Evolutionary conservation across 306 rosid genomes (phyloP).

Genomic region (Luffa aegyptiaca): DNA sequence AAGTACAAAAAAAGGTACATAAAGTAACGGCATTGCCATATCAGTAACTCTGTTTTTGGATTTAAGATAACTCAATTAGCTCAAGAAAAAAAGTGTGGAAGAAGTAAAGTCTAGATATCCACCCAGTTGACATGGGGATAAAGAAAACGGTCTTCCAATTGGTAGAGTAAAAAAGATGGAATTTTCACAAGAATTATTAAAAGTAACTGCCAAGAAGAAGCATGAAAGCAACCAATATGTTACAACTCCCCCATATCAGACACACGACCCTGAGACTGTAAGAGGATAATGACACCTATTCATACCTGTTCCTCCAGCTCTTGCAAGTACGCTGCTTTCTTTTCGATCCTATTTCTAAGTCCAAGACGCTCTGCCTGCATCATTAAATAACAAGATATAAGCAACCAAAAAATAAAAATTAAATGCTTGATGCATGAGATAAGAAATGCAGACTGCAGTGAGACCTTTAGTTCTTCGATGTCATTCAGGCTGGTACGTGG

Average conservation of each 20-base stretch:
- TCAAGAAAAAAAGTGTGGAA: not conserved
- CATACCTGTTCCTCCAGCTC: slow-evolving; percentile 93
- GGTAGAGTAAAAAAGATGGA: not conserved
- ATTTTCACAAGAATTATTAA: not conserved
- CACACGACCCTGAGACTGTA: not conserved
- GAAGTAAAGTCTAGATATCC: not conserved
- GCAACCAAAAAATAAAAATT: not conserved
- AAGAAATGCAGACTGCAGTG: slow-evolving; percentile 12
- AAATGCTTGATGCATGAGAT: slow-evolving; percentile 1
- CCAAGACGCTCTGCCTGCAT: slow-evolving; percentile 70
- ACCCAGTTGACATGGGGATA: not conserved
- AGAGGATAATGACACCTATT: not conserved
- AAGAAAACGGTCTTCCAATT: not conserved
- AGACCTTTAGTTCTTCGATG: slow-evolving; percentile 87
- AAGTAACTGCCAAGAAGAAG: not conserved
- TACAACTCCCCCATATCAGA: not conserved
- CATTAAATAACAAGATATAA: slow-evolving; percentile 19
- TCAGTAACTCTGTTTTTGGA: not conserved
- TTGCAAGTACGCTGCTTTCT: slow-evolving; percentile 85
- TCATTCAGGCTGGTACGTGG: slow-evolving; percentile 83
- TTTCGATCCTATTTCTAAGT: slow-evolving; percentile 68
- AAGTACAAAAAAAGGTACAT: not conserved
- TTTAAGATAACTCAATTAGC: not conserved
- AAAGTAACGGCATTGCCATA: not conserved
- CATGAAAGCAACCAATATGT: not conserved